Conservation (phyloP, 139 green algal species). For the Tetradesmus lagerheimii region DNA sequence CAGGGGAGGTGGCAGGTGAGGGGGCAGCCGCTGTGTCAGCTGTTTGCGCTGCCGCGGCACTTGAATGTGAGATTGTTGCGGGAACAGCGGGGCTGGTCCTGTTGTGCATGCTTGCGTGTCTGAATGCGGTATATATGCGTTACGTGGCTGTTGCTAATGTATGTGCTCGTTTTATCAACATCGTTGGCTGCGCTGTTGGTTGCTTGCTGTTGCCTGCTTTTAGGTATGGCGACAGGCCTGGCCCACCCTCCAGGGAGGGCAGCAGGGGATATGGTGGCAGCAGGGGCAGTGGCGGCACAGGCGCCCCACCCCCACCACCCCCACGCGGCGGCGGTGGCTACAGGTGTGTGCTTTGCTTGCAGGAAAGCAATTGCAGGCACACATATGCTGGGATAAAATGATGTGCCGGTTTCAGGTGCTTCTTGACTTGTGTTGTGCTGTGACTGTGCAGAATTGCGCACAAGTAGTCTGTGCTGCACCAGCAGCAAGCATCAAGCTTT, state of each 20-base stretch:
- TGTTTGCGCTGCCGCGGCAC: too few species aligned
- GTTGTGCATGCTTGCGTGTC: neutral
- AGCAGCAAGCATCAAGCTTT: too few species aligned
- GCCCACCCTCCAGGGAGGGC: neutral
- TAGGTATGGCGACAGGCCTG: neutral
- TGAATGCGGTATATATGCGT: neutral
- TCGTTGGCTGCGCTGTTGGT: neutral
- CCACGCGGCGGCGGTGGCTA: neutral
- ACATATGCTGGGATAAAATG: too few species aligned
- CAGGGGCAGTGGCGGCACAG: neutral
- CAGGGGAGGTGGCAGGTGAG: neutral
- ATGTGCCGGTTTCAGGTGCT: too few species aligned
- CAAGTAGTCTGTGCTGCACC: too few species aligned
- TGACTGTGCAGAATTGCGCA: too few species aligned
- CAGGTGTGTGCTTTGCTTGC: neutral
- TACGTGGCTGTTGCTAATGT: neutral
- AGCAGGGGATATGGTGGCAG: neutral
- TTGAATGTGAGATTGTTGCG: too few species aligned
- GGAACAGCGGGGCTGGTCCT: too few species aligned
- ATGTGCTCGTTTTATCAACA: neutral
- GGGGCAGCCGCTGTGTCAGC: too few species aligned
- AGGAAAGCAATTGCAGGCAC: neutral
- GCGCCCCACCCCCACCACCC: constrained; percentile 13
- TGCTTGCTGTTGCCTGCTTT: neutral
- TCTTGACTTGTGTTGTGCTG: too few species aligned